Conservation (phyloP, 345 rosid species). For the Acer saccharum region DNA sequence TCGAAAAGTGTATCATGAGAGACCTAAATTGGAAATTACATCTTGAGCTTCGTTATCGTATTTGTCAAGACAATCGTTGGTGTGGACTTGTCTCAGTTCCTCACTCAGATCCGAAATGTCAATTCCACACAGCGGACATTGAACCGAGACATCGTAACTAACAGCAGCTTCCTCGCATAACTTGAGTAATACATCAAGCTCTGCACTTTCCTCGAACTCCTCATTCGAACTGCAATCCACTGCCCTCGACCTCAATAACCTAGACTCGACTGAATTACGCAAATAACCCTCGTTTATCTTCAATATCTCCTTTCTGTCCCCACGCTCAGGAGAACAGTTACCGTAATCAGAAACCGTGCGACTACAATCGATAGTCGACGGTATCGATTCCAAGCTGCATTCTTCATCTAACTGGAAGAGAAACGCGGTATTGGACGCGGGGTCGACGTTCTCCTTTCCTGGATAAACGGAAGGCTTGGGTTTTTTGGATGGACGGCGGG, state of each 20-base stretch:
- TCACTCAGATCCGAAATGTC: constrained; percentile 71
- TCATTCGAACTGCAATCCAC: constrained; percentile 20
- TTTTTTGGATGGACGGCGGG: constrained; percentile 43
- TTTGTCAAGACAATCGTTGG: constrained; percentile 77
- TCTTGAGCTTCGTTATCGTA: constrained; percentile 34
- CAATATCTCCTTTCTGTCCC: constrained; percentile 24
- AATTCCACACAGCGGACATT: constrained; percentile 73
- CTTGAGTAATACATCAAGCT: constrained; percentile 61
- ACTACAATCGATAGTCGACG: constrained; percentile 60
- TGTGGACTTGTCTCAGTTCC: constrained; percentile 66
- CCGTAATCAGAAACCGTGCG: constrained; percentile 1
- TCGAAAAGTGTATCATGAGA: not conserved
- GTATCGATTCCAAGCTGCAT: constrained; percentile 69
- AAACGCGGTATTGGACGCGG: not conserved
- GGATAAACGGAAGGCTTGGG: constrained; percentile 27
- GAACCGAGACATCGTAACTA: constrained; percentile 28
- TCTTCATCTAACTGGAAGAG: constrained; percentile 10
- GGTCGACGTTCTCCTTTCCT: constrained; percentile 54
- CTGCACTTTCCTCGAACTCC: constrained; percentile 42
- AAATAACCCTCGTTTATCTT: constrained; percentile 45
- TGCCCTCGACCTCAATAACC: constrained; percentile 37
- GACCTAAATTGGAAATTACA: constrained; percentile 38
- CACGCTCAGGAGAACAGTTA: not conserved
- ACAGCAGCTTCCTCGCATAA: constrained; percentile 43
- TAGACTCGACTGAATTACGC: constrained; percentile 65